Base-by-base conservation (phyloP, 1,139 yeast genomes). In the Nakaseomyces uthaithaninus region DNA sequence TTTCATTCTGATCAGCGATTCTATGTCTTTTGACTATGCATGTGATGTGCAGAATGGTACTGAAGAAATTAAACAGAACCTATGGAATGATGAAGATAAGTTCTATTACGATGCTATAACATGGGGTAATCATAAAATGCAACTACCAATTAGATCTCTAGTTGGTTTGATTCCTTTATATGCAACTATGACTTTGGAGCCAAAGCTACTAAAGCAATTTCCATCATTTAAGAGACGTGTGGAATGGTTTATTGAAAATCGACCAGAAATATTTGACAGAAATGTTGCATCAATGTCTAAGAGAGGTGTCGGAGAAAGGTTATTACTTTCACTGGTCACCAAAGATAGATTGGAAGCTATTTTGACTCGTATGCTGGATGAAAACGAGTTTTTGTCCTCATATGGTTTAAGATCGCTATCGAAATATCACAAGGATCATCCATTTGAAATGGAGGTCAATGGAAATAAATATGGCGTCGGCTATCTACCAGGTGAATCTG, bases 81-180 rank as follows among this genome's bases (percentile, higher is more conserved):
- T 89, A 49, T 89, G 97, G 97, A 86, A 86, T 60, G 95, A 87
- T 43, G 74, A 75, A 28, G 96, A 87, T 57, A 75, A 85, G 50
- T 89, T 89, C 58, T 89, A 85, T 62, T 89, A 89, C 56, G 97
- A 89, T 64, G 89, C 94, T 18, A 89, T 89, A 49, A 75, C 83
- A 34, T 84, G 91, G 79, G 80, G 77, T 24, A 74, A 77, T 37
- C 63, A 75, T 58, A 74, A 80, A 42, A 79, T 81, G 57, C 76
- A 83, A 43, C 68, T 89, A 50, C 95, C 94, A 7, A 93, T 89
- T 19, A 71, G 95, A 54, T 87, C 96, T 1, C 71, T 89, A 43
- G 97, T 89, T 40, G 97, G 97, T 0, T 72, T 89, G 52, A 87
- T 89, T 58, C 97, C 97, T 16, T 69, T 89, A 49, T 89, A 86